A percentile compares a stretch with the other conserved stretches of the same genome.
Conservation (phyloP, 1,284 basidiomycete species). For the Ceratobasidium sp. region DNA sequence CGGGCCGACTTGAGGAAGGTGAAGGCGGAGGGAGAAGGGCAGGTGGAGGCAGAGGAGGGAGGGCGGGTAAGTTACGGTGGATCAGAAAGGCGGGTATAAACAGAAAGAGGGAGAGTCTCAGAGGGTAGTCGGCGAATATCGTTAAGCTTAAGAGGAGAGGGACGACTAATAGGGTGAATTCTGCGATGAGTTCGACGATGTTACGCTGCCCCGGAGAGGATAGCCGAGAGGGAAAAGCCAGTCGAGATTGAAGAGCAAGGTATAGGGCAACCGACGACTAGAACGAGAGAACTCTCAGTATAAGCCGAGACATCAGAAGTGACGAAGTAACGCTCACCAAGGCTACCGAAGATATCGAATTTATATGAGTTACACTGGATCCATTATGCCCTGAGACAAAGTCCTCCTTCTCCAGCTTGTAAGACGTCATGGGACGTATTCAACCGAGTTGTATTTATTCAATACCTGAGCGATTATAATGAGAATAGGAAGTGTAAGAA, state of each 20-base stretch:
- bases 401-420: constrained; percentile 88
- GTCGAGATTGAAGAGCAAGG: constrained; percentile 68
- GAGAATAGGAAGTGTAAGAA: not conserved
- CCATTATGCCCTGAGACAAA: constrained; percentile 89
- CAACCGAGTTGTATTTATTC: not conserved
- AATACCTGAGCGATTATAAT: not conserved
- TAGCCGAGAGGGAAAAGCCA: constrained; percentile 42
- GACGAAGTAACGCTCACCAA: constrained; percentile 68
- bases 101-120: constrained; percentile 68
- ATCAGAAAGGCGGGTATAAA: constrained; percentile 62
- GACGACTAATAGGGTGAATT: constrained; percentile 77
- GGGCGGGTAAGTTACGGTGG: constrained; percentile 7
- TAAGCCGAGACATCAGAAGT: constrained; percentile 27
- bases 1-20: constrained; percentile 65
- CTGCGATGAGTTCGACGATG: constrained; percentile 55
- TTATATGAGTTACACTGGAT: constrained; percentile 81
- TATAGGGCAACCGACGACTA: constrained; percentile 82
- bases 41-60: constrained; percentile 27
- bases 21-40: constrained; percentile 44
- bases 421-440: constrained; percentile 57
- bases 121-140: constrained; percentile 72
- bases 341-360: constrained; percentile 78
- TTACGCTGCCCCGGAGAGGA: constrained; percentile 52
- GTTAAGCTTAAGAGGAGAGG: constrained; percentile 88
- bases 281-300: constrained; percentile 32